phyloP scores from a whole-genome alignment of 225 moss, liverwort and hornwort genomes.

The Ulota crispa region DNA sequence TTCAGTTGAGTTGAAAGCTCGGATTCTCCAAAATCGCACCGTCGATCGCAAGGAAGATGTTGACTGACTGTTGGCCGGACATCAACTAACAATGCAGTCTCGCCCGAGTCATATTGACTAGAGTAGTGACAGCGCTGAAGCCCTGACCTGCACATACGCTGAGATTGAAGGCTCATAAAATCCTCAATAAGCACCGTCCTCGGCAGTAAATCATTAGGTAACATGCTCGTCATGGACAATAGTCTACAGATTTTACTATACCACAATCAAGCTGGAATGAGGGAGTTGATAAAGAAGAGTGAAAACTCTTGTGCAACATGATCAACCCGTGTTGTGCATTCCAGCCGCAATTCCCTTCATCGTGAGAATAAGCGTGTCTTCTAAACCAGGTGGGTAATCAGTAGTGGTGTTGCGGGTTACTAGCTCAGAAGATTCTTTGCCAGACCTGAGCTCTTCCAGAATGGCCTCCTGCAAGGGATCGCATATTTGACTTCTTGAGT shows the following conservation, averaged over 20 bases:
- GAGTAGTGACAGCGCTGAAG: background rate
- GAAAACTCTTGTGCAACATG: background rate
- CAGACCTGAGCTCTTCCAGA: constrained; percentile 52
- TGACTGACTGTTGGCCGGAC: background rate
- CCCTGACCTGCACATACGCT: background rate
- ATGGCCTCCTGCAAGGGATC: constrained; percentile 46
- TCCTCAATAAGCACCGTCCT: background rate
- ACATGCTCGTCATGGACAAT: background rate
- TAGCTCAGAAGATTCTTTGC: constrained; percentile 59
- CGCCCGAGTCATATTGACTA: background rate
- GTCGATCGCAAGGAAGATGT: background rate
- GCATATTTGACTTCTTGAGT: constrained; percentile 48
- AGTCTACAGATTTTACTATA: background rate
- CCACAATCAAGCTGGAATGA: background rate
- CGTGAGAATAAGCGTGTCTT: constrained; percentile 62
- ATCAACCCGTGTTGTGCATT: constrained; percentile 65
- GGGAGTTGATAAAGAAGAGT: background rate
- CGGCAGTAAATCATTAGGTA: background rate
- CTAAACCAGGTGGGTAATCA: constrained; percentile 59
- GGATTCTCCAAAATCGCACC: background rate
- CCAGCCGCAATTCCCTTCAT: constrained; percentile 71
- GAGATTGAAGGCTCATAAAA: background rate
- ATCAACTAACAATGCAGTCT: background rate
- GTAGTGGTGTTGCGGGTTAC: constrained; percentile 57
- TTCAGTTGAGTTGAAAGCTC: background rate